Conservation (phyloP, 2,329 filamentous ascomycete species). For the Fusarium sp. region DNA sequence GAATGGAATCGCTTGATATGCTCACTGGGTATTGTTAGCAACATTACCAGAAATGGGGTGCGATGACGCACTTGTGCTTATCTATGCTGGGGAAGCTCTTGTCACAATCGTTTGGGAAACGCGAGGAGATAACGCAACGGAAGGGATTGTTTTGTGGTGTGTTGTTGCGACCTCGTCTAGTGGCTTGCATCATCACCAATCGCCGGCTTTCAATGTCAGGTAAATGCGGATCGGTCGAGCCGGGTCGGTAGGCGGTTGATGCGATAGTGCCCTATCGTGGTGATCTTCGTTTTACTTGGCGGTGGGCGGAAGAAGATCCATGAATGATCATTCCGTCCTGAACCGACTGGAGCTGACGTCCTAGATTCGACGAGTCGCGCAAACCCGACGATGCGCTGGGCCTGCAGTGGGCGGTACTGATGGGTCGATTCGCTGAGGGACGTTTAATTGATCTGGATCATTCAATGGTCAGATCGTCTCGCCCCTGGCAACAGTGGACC, state of each 20-base stretch:
- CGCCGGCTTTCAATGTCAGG: neutral
- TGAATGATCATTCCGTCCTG: neutral
- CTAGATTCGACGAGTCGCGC: neutral
- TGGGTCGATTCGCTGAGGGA: neutral
- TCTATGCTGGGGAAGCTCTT: slow-evolving; percentile 8
- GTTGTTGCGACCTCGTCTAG: neutral
- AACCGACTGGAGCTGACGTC: neutral
- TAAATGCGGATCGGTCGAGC: neutral
- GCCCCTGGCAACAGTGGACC: neutral
- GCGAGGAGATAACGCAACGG: neutral
- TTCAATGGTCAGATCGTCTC: neutral
- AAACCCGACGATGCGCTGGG: too few species aligned
- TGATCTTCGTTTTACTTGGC: neutral
- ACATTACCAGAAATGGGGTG: accelerated
- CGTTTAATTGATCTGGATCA: neutral
- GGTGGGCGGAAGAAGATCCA: too few species aligned
- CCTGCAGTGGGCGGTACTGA: neutral
- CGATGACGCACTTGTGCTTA: slow-evolving; percentile 4
- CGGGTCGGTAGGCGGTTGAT: neutral
- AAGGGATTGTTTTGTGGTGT: neutral
- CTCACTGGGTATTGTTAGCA: neutral
- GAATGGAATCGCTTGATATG: slow-evolving; percentile 11
- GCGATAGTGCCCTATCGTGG: neutral
- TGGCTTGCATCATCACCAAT: slow-evolving; percentile 5
- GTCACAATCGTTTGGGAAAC: neutral